Percentiles rank a stretch among this genome's conserved stretches.
Conservation (phyloP, 768 basidiomycete genomes). For the Scleroderma bovista region DNA sequence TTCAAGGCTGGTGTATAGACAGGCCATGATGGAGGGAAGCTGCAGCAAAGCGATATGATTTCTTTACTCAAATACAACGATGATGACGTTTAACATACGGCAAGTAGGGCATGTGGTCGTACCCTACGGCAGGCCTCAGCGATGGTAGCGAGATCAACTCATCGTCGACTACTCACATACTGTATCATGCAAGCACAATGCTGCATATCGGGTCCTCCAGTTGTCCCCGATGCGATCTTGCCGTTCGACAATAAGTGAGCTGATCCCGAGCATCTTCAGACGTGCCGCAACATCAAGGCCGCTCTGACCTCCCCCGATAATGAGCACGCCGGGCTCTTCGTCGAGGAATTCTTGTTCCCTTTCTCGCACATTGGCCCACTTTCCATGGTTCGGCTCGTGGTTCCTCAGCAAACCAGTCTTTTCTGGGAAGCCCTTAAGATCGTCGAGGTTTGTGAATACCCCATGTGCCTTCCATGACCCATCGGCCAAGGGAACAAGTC, state of each 20-base stretch:
- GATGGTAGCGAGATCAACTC: neutral
- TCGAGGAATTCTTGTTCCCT: no score
- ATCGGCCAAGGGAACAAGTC: no score
- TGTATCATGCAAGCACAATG: constrained; percentile 49
- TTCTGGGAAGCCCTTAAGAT: constrained; percentile 51
- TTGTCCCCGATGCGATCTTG: no score
- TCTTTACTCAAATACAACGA: constrained; percentile 11
- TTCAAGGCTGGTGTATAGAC: constrained; percentile 46
- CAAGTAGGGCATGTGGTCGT: no score
- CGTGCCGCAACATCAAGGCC: no score
- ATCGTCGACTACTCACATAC: constrained; percentile 32
- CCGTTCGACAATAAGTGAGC: no score
- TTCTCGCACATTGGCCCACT: constrained; percentile 46
- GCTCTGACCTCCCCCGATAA: no score
- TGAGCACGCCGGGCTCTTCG: no score
- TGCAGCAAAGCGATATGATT: constrained; percentile 12
- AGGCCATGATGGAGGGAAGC: constrained; percentile 54
- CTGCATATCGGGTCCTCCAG: constrained; percentile 57
- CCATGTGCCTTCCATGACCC: constrained; percentile 25
- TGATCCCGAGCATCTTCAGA: no score
- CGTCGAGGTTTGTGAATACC: constrained; percentile 56
- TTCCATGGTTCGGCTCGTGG: constrained; percentile 41
- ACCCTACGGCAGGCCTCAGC: constrained; percentile 29
- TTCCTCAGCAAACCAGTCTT: constrained; percentile 38
- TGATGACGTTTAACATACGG: constrained; percentile 51